Evolutionary conservation across 192 early-diverging fungal species (phyloP), one percentile per base, ranked within the genome.

Genomic region (Coemansia sp.): DNA sequence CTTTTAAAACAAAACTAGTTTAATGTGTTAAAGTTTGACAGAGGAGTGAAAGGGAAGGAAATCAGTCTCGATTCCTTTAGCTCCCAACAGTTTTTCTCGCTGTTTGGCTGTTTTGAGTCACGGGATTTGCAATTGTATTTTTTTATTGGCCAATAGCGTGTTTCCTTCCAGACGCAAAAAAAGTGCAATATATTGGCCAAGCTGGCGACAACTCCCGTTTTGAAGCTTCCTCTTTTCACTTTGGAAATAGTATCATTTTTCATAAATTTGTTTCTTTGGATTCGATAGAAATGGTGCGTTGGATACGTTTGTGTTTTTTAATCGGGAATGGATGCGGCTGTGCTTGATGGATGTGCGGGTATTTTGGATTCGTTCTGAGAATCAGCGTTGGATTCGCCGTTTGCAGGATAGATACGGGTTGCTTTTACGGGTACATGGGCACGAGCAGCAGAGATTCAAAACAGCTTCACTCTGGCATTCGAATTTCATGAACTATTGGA

Each of bases 261-360:
- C 29, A 23, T 46, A 10, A 11, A 38, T 20, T 52, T 46, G 33
- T 32, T 19, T 62, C 20, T 58, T 79, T 79, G 71, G 71, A 73
- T 73, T 73, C 71, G 71, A 74, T 60, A 65, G 63, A 73, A 69
- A 79, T 79, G 76, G 76, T 79, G 76, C 76, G 76, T 79, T 73
- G 61, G 71, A 70, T 70, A 33, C 74, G 61, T 41, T 2, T 19
- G 32, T 50, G 52, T 42, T 2, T 9, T 57, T 35, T 57, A 1
- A 76, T 71, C 9, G 4, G 14, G 42, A 45, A 63, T 63, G 62
- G 62, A 63, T 63, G 29, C 55, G 55, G 29, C 29, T 29, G 29
- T 29, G 29, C 29, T 29, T 29, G 29, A 29, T 29, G 29, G 29
- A 29, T 29, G 6, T 2, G 15, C 9, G 49, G 10, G 13, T 25